These are phyloP conservation scores for Arabis alpina DNA, from an alignment of 345 rosid genomes.

Conservation along the genomic window DNA sequence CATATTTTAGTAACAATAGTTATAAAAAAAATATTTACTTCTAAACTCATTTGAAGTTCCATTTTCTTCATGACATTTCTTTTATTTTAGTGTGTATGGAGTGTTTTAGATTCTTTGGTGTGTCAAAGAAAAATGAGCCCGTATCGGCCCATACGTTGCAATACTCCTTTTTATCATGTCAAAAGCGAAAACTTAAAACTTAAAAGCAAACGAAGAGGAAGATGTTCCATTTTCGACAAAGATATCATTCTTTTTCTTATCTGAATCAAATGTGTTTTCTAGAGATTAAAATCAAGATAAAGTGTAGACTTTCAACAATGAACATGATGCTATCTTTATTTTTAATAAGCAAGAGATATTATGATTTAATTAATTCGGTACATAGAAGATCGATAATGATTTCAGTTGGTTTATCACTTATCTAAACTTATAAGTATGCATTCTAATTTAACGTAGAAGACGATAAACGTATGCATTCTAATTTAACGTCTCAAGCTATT, in stretches of 20 bases:
- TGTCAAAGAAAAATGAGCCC: slow-evolving; percentile 2
- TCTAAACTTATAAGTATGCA: too few species aligned
- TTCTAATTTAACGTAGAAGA: too few species aligned
- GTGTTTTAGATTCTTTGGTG: neutral
- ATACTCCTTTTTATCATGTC: neutral
- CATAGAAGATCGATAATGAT: too few species aligned
- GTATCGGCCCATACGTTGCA: slow-evolving; percentile 6
- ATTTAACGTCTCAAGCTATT: too few species aligned
- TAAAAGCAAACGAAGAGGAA: slow-evolving; percentile 23
- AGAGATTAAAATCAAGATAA: slow-evolving; percentile 20
- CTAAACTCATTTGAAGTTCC: too few species aligned
- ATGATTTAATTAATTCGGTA: too few species aligned
- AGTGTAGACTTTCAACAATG: slow-evolving; percentile 2
- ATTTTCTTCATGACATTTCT: too few species aligned
- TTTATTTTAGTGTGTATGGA: neutral
- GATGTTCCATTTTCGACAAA: slow-evolving; percentile 33
- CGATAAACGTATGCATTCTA: too few species aligned
- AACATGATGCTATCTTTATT: slow-evolving; percentile 19
- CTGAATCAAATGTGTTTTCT: neutral
- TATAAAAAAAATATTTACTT: too few species aligned
- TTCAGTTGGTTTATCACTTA: too few species aligned
- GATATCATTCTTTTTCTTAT: slow-evolving; percentile 35
- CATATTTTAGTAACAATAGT: too few species aligned
- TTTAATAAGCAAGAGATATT: too few species aligned
- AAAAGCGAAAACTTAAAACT: slow-evolving; percentile 20